Base-by-base conservation (phyloP, 768 basidiomycete genomes). In the Suillus placidus region DNA sequence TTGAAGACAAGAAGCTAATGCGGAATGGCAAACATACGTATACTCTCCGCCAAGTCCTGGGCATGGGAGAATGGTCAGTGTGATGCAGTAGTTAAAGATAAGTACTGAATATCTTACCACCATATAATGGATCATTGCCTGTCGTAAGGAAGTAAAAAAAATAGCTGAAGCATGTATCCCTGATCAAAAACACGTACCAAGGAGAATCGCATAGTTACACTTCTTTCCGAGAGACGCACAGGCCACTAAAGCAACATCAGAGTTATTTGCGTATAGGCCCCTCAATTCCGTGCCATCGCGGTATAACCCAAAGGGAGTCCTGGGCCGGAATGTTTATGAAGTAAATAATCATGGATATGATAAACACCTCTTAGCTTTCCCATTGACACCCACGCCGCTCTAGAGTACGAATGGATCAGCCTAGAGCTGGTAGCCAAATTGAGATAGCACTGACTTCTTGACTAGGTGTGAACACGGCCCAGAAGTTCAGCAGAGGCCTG, bases 101-200 rank as follows among this genome's bases (percentile, higher is more conserved):
- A 5, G 9, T 23, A 20, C 56, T 1, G 32, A 34, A 54, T 13
- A 23, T 66, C 83, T 58, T 73, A 89, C 91, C 92, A 64, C 92
- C 92, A 67, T 93, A 93, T 6, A 88, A 74, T 8, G 92, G 89
- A 75, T 93, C 91, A 68, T 94, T 92, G 20, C 87, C 90, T 92
- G 52, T n/a, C 16, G 12, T 26, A 16, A 26, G 23, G 35, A 37
- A 16, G 37, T 60, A 6, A 40, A 26, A 38, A 9, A 42, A 40
- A 9, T 18, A 42, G 57, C 10, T 42, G 52, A 10, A 49, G 32
- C 23, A 14, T 37, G 16, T 5, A 60, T 40, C 4, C n/a, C n/a
- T 14, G 16, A 37, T 60, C 12, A 51, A 51, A 7, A 37, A 30
- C 49, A 63, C 78, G 52, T 67, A 90, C 91, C 92, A 65, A 93